Conservation (phyloP, 2,329 filamentous ascomycete species). For the Hymenoscyphus infarciens region DNA sequence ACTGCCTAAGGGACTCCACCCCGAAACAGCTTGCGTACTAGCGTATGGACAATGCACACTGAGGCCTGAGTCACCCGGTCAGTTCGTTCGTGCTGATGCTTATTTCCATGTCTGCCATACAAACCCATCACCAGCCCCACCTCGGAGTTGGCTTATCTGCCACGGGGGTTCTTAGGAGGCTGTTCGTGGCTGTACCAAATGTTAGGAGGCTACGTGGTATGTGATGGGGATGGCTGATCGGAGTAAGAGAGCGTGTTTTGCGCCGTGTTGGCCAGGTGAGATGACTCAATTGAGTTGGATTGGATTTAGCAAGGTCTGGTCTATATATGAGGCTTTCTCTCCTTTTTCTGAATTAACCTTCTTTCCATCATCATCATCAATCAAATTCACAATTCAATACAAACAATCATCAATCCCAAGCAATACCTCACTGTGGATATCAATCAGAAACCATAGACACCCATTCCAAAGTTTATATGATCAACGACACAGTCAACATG, state of each 20-base stretch:
- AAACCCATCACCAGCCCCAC: neutral
- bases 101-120: neutral
- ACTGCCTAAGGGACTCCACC: too few relatives aligned
- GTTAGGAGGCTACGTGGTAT: neutral
- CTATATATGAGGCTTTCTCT: neutral
- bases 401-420: neutral
- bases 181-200: neutral
- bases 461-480: too few relatives aligned
- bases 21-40: too few relatives aligned
- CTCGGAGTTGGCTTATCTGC: neutral
- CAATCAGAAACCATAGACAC: neutral
- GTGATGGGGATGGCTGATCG: neutral
- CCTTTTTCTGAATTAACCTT: neutral
- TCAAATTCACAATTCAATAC: neutral
- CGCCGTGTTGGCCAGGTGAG: neutral
- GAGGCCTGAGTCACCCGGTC: conserved; percentile 17
- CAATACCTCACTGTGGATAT: neutral
- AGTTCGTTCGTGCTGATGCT: conserved; percentile 6
- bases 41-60: too few relatives aligned
- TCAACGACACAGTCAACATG: neutral
- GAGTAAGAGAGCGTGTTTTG: neutral
- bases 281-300: conserved; percentile 1
- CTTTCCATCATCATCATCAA: neutral
- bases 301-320: neutral
- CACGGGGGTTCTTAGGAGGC: neutral